These are phyloP conservation scores for Acaromyces ingoldii DNA, from an alignment of 1,284 basidiomycete species.

Conservation along the genomic window DNA sequence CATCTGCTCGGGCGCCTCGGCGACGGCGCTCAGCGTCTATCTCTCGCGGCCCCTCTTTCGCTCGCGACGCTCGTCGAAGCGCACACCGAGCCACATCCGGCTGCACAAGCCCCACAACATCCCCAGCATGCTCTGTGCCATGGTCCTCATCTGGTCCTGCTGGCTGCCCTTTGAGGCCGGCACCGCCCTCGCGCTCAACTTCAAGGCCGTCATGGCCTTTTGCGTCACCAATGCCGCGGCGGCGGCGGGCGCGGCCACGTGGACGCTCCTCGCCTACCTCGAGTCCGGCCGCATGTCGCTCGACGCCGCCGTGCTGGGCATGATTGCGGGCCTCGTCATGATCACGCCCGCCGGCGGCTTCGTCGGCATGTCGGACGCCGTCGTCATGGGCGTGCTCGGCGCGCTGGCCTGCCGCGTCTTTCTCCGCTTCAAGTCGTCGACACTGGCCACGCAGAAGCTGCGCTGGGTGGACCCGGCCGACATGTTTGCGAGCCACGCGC, in stretches of 20 bases:
- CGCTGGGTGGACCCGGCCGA: conserved; percentile 56
- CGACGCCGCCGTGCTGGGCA: conserved; percentile 82
- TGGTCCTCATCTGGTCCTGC: conserved; percentile 83
- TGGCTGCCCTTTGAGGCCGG: conserved; percentile 92
- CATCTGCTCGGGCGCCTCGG: conserved; percentile 80
- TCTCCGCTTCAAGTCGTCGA: conserved; percentile 56
- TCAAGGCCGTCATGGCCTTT: conserved; percentile 77
- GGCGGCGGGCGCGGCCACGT: conserved; percentile 71
- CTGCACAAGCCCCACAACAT: conserved; percentile 83
- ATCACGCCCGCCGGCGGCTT: conserved; percentile 52
- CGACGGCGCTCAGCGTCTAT: conserved; percentile 81
- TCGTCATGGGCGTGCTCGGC: conserved; percentile 66
- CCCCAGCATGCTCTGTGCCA: conserved; percentile 79
- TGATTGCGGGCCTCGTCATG: conserved; percentile 54
- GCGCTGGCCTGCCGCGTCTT: conserved; percentile 61
- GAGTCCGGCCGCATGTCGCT: conserved; percentile 54
- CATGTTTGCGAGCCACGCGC: conserved; percentile 79
- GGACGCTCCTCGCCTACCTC: conserved; percentile 60
- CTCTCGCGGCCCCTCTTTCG: conserved; percentile 58
- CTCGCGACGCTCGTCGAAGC: conserved; percentile 32
- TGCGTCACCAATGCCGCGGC: conserved; percentile 75
- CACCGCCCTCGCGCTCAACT: conserved; percentile 81
- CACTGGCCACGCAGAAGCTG: conserved; percentile 93
- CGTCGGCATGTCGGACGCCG: conserved; percentile 62
- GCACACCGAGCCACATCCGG: conserved; percentile 15